Conservation (phyloP, 2,329 filamentous ascomycete species). For the Alternaria longipes region DNA sequence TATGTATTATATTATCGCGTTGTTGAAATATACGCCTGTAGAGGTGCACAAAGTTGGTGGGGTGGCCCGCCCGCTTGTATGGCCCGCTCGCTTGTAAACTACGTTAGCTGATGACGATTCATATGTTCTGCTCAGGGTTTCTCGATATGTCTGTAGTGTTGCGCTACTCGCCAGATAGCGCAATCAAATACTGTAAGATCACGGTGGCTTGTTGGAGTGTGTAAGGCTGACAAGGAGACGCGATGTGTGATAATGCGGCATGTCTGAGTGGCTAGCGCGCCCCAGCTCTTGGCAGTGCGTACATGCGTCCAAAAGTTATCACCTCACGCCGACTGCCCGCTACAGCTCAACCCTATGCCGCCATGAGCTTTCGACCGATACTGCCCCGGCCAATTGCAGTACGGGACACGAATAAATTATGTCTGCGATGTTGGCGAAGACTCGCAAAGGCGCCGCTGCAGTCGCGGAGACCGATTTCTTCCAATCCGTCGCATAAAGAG, state of each 20-base stretch:
- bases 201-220: background rate
- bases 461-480: conserved; percentile 41
- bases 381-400: conserved; percentile 40
- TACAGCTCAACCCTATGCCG: conserved; percentile 31
- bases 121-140: background rate
- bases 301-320: conserved; percentile 15
- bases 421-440: conserved; percentile 47
- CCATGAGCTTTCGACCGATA: conserved; percentile 50
- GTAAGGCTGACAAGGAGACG: background rate
- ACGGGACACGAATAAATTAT: conserved; percentile 43
- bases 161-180: background rate
- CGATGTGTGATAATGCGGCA: background rate
- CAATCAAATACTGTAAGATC: background rate
- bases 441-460: conserved; percentile 33
- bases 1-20: too few relatives aligned
- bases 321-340: conserved; percentile 1
- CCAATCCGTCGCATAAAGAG: conserved; percentile 34
- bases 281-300: conserved; percentile 14
- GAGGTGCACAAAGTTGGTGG: too few relatives aligned
- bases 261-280: conserved; percentile 12
- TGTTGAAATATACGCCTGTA: too few relatives aligned
- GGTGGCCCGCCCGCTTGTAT: too few relatives aligned
- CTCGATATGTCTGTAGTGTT: background rate
- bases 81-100: too few relatives aligned
- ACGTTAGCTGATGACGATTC: background rate